Evolutionary conservation across 805 yeast species (phyloP).

Genomic region (Saccharomycopsis sp.): DNA sequence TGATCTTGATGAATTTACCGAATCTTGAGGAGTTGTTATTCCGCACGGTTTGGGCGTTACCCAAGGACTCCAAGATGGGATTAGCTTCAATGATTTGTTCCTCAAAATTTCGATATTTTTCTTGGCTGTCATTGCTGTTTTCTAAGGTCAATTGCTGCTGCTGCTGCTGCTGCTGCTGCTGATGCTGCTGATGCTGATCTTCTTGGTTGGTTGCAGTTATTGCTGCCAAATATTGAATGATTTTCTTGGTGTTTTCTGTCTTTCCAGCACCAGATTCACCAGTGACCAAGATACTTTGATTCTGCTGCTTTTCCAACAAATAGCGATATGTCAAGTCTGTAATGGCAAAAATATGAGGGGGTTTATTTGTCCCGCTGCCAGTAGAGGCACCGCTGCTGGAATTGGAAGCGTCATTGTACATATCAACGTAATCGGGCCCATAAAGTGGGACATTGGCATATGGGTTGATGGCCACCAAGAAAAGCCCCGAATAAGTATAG

Average conservation of each 20-base stretch:
- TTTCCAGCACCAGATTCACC: constrained; percentile 99
- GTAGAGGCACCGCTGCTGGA: too few relatives aligned
- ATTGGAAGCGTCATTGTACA: constrained; percentile 50
- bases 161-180: constrained; percentile 16
- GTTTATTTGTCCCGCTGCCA: constrained; percentile 31
- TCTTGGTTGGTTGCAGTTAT: constrained; percentile 38
- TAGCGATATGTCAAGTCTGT: constrained; percentile 81
- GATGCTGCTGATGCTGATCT: constrained; percentile 18
- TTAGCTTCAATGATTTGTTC: constrained; percentile 84
- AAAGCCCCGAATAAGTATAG: constrained; percentile 91
- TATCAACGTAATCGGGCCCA: constrained; percentile 43
- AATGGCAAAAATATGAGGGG: constrained; percentile 88
- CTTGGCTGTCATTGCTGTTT: constrained; percentile 26
- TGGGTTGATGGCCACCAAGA: constrained; percentile 92
- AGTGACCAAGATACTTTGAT: constrained; percentile 91
- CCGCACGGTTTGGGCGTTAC: constrained; percentile 91
- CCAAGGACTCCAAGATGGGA: constrained; percentile 92
- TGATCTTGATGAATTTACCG: constrained; percentile 90
- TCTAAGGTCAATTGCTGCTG: constrained; percentile 6
- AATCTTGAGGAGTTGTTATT: constrained; percentile 93
- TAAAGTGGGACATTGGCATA: constrained; percentile 70
- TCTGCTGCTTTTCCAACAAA: constrained; percentile 54
- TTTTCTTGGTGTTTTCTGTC: constrained; percentile 93
- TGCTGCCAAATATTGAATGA: constrained; percentile 82
- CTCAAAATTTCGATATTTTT: too few relatives aligned